Evolutionary conservation across 768 basidiomycete species (phyloP).

Genomic region (Mycena albidolilacea): DNA sequence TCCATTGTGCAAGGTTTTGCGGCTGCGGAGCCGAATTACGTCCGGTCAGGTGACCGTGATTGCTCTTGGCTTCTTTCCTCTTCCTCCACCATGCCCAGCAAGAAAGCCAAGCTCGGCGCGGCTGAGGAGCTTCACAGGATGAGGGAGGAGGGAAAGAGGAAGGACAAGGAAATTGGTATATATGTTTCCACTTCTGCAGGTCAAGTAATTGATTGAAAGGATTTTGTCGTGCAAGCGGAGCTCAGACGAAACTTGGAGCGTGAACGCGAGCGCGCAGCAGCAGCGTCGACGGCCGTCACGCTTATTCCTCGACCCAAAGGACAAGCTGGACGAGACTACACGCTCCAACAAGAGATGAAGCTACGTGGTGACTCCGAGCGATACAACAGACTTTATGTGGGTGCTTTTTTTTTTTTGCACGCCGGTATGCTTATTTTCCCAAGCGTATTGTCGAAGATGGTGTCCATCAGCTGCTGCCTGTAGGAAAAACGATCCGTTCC

Average conservation of each 20-base stretch:
- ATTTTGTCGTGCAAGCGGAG: not conserved
- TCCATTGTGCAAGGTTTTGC: too few relatives aligned
- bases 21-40: too few relatives aligned
- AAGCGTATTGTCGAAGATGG: not conserved
- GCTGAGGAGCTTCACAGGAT: not conserved
- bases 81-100: too few relatives aligned
- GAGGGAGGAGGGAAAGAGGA: not conserved
- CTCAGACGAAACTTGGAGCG: too few relatives aligned
- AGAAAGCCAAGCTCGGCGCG: not conserved
- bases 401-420: not conserved
- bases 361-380: not conserved
- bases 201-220: not conserved
- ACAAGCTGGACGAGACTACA: not conserved
- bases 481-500: not conserved
- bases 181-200: not conserved
- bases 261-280: too few relatives aligned
- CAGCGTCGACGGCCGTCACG: too few relatives aligned
- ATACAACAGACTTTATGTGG: not conserved
- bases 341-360: not conserved
- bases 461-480: not conserved
- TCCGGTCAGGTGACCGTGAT: too few relatives aligned
- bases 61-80: too few relatives aligned
- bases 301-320: not conserved
- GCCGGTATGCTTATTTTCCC: not conserved
- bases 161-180: not conserved